Evolutionary conservation across 2,329 filamentous ascomycete genomes (phyloP).

Genomic region (Beauveria australis): DNA sequence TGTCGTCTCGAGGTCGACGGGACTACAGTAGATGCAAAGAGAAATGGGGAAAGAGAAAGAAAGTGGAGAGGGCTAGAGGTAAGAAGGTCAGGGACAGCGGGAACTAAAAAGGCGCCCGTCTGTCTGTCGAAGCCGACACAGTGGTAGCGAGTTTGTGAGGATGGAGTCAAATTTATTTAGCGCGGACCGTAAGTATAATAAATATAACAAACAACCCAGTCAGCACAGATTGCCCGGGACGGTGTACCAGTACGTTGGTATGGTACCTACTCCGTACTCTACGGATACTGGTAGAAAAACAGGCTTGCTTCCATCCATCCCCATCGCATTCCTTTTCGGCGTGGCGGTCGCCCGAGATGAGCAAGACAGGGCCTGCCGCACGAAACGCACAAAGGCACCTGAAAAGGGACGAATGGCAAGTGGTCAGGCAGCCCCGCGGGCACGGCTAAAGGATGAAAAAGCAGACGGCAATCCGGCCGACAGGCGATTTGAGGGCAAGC

Average conservation of each 20-base stretch:
- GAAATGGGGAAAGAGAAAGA: constrained; percentile 10
- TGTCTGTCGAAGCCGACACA: constrained; percentile 1
- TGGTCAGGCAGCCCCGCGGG: too few relatives aligned
- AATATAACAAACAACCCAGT: too few relatives aligned
- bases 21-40: not conserved
- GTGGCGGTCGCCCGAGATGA: constrained; percentile 7
- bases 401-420: not conserved
- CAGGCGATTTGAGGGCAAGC: too few relatives aligned
- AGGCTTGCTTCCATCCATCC: not conserved
- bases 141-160: not conserved
- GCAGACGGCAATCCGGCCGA: too few relatives aligned
- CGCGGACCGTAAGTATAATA: too few relatives aligned
- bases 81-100: not conserved
- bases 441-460: too few relatives aligned
- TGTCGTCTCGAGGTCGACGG: not conserved
- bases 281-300: too few relatives aligned
- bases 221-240: too few relatives aligned
- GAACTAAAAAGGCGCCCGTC: constrained; percentile 10
- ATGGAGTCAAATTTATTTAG: too few relatives aligned
- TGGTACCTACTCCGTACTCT: too few relatives aligned
- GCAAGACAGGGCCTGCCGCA: constrained; percentile 6
- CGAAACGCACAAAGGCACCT: not conserved
- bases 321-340: constrained; percentile 9
- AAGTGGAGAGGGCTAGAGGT: constrained; percentile 5
- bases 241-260: too few relatives aligned